These are phyloP conservation scores for Fomitopsis pulvina DNA, from an alignment of 768 basidiomycete genomes.

Conservation along the genomic window DNA sequence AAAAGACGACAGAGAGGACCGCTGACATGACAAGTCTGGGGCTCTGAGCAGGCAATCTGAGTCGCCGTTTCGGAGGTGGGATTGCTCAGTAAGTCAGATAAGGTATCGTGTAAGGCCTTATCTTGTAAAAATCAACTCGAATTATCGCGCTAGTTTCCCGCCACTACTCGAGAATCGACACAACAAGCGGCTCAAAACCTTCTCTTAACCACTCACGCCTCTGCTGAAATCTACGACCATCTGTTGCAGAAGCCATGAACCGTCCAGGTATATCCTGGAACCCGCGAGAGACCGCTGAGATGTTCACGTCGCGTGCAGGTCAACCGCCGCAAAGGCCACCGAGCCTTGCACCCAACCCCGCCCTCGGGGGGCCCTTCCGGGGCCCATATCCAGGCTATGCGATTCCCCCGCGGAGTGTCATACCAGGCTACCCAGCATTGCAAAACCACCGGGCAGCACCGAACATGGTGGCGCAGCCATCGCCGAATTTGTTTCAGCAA, in stretches of 20 bases:
- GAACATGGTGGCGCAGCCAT: conserved; percentile 48
- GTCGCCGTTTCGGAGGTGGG: too few species aligned
- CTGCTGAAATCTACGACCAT: background rate
- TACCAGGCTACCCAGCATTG: conserved; percentile 48
- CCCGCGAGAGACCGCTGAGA: conserved; percentile 9
- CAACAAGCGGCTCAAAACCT: conserved; percentile 15
- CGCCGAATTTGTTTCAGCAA: conserved; percentile 62
- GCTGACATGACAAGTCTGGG: too few species aligned
- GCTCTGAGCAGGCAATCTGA: too few species aligned
- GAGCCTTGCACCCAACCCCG: conserved; percentile 60
- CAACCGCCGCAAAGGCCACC: conserved; percentile 81
- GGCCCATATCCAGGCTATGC: conserved; percentile 45
- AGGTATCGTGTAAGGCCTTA: background rate
- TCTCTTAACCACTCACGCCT: conserved; percentile 7
- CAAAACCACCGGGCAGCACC: conserved; percentile 59
- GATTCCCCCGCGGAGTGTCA: conserved; percentile 56
- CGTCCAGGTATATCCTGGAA: conserved; percentile 26
- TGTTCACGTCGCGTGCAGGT: conserved; percentile 36
- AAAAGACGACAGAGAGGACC: too few species aligned
- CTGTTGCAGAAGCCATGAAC: conserved; percentile 22
- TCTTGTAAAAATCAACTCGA: background rate
- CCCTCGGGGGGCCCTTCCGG: conserved; percentile 59
- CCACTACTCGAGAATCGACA: conserved; percentile 7
- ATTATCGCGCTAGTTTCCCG: conserved; percentile 3
- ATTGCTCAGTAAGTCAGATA: conserved; percentile 6